A percentile compares a stretch with the other conserved stretches of the same genome.
Conservation (phyloP, 176 grass and related monocot species). For the Urochloa ruziziensis region DNA sequence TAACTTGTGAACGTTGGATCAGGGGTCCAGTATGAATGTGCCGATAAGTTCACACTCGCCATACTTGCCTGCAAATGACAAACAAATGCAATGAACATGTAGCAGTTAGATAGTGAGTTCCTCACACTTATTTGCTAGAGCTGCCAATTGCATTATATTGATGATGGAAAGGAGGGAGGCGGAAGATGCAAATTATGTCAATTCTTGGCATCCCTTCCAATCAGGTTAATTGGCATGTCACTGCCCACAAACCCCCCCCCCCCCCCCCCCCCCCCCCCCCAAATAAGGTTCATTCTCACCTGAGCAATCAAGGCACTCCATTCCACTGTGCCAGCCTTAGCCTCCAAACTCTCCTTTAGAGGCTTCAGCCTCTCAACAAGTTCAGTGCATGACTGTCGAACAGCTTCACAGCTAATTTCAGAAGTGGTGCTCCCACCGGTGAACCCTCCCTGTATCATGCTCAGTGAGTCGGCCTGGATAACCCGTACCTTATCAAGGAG, state of each 20-base stretch:
- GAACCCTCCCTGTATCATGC: constrained; percentile 69
- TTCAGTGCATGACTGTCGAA: constrained; percentile 42
- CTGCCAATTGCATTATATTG: background rate
- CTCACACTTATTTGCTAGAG: background rate
- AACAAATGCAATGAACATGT: constrained; percentile 4
- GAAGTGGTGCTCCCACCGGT: constrained; percentile 91
- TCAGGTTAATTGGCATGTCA: background rate
- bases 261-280: too few species aligned
- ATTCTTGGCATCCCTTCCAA: background rate
- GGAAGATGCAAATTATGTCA: background rate
- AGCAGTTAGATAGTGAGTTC: background rate
- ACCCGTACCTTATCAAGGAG: constrained; percentile 67
- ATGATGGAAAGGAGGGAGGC: background rate
- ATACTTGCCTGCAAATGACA: constrained; percentile 44
- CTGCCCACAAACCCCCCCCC: too few species aligned
- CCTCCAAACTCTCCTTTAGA: constrained; percentile 62
- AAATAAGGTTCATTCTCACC: constrained; percentile 29
- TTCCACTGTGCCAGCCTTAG: constrained; percentile 31
- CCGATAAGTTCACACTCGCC: constrained; percentile 56
- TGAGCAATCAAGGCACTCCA: constrained; percentile 62
- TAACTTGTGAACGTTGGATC: constrained; percentile 39
- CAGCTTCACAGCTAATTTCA: constrained; percentile 69
- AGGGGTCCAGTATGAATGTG: constrained; percentile 57
- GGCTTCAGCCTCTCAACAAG: constrained; percentile 65
- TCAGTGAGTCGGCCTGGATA: constrained; percentile 71